Evolutionary conservation across 139 green algal species (phyloP), one percentile per base, ranked within the genome.

Genomic region (Chlorella sp.): DNA sequence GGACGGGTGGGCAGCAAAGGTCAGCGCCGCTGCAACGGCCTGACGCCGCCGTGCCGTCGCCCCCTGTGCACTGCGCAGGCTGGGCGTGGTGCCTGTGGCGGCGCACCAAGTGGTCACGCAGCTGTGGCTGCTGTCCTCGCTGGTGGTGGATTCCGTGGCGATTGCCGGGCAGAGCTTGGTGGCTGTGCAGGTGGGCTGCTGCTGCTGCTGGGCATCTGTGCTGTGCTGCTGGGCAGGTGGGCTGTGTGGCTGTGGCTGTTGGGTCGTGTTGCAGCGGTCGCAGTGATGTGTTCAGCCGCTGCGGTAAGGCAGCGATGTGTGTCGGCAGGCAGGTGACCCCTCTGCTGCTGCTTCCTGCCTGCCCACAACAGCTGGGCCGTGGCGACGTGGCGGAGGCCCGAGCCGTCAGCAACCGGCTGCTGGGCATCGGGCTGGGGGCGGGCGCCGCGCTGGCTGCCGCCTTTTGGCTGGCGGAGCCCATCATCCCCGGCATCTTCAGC

Each of bases 31-130:
- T n/a, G n/a, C n/a, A n/a, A n/a, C n/a, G n/a, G n/a, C n/a, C n/a
- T n/a, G n/a, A n/a, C n/a, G n/a, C n/a, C n/a, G n/a, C n/a, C n/a
- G n/a, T 72, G 36, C 43, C 13, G 26, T 30, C 41, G 0, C 36
- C 32, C 14, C 43, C 22, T n/a, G n/a, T n/a, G n/a, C n/a, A n/a
- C n/a, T n/a, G n/a, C n/a, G 48, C 81, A 86, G 90, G 76, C 86
- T 94, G 54, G 94, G 94, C 26, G 81, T 92, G 14, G 84, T 88
- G 30, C 54, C 87, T 5, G 91, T 94, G 6, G 92, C 90, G 4
- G 87, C 94, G 4, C 94, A 97, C 82, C 93, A 96, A 69, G 85
- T 95, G 56, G 85, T 92, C 17, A 89, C 88, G 68, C 93, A 97
- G 89, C 64, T 97, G 22, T 97, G 94, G 94, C 65, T 94, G 84